Percentiles rank a stretch among this genome's conserved stretches.
Conservation (phyloP, 768 basidiomycete genomes). For the Tubosaeta sp. region DNA sequence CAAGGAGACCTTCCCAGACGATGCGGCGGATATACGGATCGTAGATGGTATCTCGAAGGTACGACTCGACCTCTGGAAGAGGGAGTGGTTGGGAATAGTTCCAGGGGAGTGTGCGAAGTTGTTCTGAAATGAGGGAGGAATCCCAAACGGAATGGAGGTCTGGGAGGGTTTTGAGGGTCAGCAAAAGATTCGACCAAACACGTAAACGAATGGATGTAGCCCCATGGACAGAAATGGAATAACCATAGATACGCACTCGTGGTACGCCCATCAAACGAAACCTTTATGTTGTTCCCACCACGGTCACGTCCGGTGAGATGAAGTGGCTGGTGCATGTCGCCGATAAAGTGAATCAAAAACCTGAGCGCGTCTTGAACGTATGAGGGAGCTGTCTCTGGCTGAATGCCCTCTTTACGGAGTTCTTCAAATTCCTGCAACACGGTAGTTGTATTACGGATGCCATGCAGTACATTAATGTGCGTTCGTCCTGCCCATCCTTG, state of each 20-base stretch:
- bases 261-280: conserved; percentile 64
- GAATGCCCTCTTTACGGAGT: conserved; percentile 2
- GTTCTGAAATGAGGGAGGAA: conserved; percentile 72
- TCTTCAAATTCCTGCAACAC: conserved; percentile 51
- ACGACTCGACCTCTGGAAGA: conserved; percentile 56
- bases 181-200: not conserved
- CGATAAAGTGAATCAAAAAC: conserved; percentile 90
- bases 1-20: conserved; percentile 77
- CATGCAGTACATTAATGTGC: conserved; percentile 69
- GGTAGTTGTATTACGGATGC: conserved; percentile 69
- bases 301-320: conserved; percentile 86
- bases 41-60: conserved; percentile 77
- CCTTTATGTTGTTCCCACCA: conserved; percentile 81
- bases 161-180: conserved; percentile 11
- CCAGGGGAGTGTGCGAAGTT: conserved; percentile 60
- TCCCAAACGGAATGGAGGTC: conserved; percentile 93
- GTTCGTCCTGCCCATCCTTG: conserved; percentile 64
- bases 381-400: conserved; percentile 19
- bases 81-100: conserved; percentile 82
- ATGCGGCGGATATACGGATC: conserved; percentile 85
- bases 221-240: not conserved
- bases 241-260: conserved; percentile 51
- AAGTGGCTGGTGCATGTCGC: conserved; percentile 91
- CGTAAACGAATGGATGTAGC: not conserved
- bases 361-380: conserved; percentile 77